phyloP scores from a whole-genome alignment of 2,329 filamentous ascomycete genomes.

The Xylaria sp. region DNA sequence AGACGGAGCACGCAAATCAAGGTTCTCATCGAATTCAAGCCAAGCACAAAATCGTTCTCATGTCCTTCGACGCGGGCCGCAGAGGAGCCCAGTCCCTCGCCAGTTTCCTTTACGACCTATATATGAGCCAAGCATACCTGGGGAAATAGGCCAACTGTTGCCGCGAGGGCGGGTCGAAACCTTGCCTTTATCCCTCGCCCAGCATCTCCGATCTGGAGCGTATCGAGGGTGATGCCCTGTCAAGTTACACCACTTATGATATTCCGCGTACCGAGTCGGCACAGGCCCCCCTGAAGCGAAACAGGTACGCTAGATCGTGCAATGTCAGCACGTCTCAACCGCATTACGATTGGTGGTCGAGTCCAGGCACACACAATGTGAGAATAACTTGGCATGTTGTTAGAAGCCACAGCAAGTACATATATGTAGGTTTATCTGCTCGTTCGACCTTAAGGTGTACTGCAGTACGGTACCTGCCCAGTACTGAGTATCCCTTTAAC shows the following conservation, averaged over 20 bases:
- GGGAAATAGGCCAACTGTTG: background rate
- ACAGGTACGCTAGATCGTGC: background rate
- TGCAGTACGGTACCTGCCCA: background rate
- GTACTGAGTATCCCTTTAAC: too few species aligned
- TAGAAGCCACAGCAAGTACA: background rate
- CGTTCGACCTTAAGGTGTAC: background rate
- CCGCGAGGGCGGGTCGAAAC: background rate
- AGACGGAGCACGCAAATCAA: constrained; percentile 23
- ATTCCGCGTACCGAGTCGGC: background rate
- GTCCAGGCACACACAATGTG: constrained; percentile 17
- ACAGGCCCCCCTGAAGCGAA: constrained; percentile 3
- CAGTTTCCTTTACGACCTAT: background rate
- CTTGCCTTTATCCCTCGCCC: constrained; percentile 3
- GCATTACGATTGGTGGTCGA: constrained; percentile 23
- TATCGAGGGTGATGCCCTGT: background rate
- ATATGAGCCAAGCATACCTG: background rate
- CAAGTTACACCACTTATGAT: constrained; percentile 1
- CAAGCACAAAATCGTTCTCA: constrained; percentile 2
- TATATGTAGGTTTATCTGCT: too few species aligned
- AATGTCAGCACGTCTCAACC: constrained; percentile 11
- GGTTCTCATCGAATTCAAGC: constrained; percentile 11
- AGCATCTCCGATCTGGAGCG: constrained; percentile 9
- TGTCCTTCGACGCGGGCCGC: constrained; percentile 13
- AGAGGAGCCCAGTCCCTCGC: constrained; percentile 3
- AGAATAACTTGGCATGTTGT: background rate